A percentile compares a stretch with the other conserved stretches of the same genome.
phyloP scores from a whole-genome alignment of 768 basidiomycete genomes.

The Hortiboletus flavorubellus region DNA sequence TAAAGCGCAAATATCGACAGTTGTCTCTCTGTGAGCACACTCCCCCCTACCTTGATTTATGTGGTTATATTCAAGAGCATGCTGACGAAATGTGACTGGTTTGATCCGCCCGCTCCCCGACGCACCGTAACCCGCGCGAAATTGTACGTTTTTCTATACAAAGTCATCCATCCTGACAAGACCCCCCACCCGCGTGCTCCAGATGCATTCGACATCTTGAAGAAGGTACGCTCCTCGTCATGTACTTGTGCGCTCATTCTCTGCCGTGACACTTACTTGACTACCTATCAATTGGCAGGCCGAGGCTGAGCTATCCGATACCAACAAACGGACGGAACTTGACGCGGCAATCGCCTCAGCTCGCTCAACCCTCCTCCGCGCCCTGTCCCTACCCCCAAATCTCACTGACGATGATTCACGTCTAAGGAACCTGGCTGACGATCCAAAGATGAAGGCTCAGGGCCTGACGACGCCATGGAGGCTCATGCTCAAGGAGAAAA shows the following conservation, averaged over 20 bases:
- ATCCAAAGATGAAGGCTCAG: conserved; percentile 31
- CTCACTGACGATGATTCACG: conserved; percentile 57
- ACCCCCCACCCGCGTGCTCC: conserved; percentile 82
- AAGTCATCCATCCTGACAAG: conserved; percentile 99
- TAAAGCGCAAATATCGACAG: conserved; percentile 88
- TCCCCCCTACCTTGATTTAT: conserved; percentile 6
- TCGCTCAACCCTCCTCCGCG: conserved; percentile 62
- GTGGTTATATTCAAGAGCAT: conserved; percentile 9
- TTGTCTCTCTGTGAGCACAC: conserved; percentile 71
- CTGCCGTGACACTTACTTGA: not conserved
- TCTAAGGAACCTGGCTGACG: conserved; percentile 44
- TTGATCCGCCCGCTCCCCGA: not conserved
- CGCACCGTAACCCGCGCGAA: conserved; percentile 2
- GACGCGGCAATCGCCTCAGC: conserved; percentile 79
- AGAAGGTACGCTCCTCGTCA: conserved; percentile 59
- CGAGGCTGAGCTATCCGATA: conserved; percentile 77
- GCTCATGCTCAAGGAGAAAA: conserved; percentile 61
- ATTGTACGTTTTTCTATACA: conserved; percentile 41
- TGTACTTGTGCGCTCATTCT: not conserved
- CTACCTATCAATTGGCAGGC: conserved; percentile 46
- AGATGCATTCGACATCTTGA: conserved; percentile 90
- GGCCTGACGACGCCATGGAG: conserved; percentile 57
- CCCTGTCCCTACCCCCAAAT: conserved; percentile 56
- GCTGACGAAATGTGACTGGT: conserved; percentile 19
- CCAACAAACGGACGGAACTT: conserved; percentile 74